Evolutionary conservation across 352 stramenopile genomes (phyloP), one percentile per base, ranked within the genome.

Genomic region (Globisporangium emineosum): DNA sequence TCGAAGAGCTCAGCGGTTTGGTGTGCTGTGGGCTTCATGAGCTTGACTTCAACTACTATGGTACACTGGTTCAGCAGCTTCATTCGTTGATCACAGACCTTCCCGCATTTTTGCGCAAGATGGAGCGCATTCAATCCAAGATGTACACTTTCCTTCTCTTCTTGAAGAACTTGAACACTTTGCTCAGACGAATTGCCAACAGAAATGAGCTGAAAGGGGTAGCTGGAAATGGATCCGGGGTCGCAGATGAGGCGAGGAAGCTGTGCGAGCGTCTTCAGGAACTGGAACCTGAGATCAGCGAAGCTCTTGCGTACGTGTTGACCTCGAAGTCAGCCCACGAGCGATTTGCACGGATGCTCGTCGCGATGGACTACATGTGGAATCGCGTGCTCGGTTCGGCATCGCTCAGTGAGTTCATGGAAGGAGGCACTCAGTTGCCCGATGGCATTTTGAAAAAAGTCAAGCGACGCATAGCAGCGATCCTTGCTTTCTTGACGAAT

Each of bases 311-410:
- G 32, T 69, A 30, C 60, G 75, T 52, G 32, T 78, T 33, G 62
- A 69, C 7, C 29, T 57, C 5, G 55, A 56, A 32, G 52, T 70
- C 33, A 54, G 47, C 2, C 65, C 71, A 49, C 17, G 63, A 71
- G 21, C 70, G 67, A 0, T 37, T 86, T 5, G 67, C 67, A 10
- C 62, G 75, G 21, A 57, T 69, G 40, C 64, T 83, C 9, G 42
- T 77, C 15, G 73, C 75, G 1, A 78, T 78, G 57, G 64, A 72
- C 21, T 86, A 82, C 64, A 72, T 75, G 42, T 86, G 77, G 77
- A 64, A 62, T 42, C 63, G 77, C 2, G 66, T 72, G 0, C 65
- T 86, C 21, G 71, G 73, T 1, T 40, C 52, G 0, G 56, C 32
- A 5, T 66, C 62, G 10, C 57, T 83, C 3, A 64, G 65, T 21